Evolutionary conservation across 257 asterid genomes (phyloP), one percentile per base, ranked within the genome.

Genomic region (Galeopsis tetrahit): DNA sequence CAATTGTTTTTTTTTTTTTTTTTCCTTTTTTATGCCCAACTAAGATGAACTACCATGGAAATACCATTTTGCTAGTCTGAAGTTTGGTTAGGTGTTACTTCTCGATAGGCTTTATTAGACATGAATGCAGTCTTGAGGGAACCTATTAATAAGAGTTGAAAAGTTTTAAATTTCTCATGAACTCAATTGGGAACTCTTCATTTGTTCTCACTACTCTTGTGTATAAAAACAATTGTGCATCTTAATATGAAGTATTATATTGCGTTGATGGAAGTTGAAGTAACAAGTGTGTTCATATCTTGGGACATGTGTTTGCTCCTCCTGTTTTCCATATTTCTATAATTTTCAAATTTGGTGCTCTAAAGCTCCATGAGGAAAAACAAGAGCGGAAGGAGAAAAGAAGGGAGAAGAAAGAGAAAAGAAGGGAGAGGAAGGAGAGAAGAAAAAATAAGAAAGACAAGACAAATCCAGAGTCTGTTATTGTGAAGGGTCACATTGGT

Each of bases 351-450:
- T 83, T 68, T 87, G 96, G 92, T 91, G 85, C 87, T 82, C 65
- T 85, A 83, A 88, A 90, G 94, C 89, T 86, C 90, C 91, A 82
- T 75, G 82, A 59, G 74, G 78, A 68, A 67, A 86, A 80, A 36
- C 85, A 73, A 66, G 76, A 60, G 75, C 79, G 15, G 82, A 63
- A 77, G 58, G 78, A 80, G 80, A 83, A 7, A 51, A 77, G 31
- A 56, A 49, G 40, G 62, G 63, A 53, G 56, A 35, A 77, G 79
- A 77, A 71, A 49, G 78, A 72, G 59, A 69, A 32, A 36, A 65
- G 28, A 39, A 36, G 56, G 55, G 69, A 63, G 46, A 56, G 10
- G 38, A 75, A 63, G 66, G 69, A 66, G 69, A 66, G 36, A 1
- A 60, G 36, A 48, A 70, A 80, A 71, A 44, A 66, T 40, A 77